phyloP scores from a whole-genome alignment of 1,139 yeast species.

The Ashbya aceris region DNA sequence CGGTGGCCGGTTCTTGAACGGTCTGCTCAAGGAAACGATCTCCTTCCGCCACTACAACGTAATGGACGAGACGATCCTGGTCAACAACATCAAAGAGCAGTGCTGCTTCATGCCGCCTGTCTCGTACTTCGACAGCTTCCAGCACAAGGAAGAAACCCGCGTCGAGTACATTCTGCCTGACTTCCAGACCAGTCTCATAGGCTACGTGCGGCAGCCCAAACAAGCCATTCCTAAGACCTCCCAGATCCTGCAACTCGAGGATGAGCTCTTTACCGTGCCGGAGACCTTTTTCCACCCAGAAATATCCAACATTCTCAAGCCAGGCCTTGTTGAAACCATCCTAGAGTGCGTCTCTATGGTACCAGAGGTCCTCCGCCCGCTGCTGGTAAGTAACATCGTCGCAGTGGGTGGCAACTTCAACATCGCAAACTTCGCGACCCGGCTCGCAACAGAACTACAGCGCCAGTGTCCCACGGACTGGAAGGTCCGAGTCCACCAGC shows the following conservation, averaged over 20 bases:
- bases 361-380: constrained; percentile 68
- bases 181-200: constrained; percentile 66
- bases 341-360: constrained; percentile 60
- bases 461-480: constrained; percentile 62
- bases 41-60: constrained; percentile 92
- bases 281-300: constrained; percentile 85
- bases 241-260: constrained; percentile 60
- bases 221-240: constrained; percentile 37
- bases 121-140: constrained; percentile 54
- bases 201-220: constrained; percentile 44
- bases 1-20: constrained; percentile 81
- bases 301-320: constrained; percentile 63
- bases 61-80: constrained; percentile 78
- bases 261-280: constrained; percentile 82
- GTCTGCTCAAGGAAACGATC: constrained; percentile 70
- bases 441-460: constrained; percentile 53
- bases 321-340: constrained; percentile 65
- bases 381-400: constrained; percentile 70
- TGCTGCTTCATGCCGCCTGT: constrained; percentile 60
- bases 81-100: constrained; percentile 77
- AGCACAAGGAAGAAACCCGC: constrained; percentile 32
- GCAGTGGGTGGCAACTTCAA: constrained; percentile 78
- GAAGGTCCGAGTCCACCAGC: constrained; percentile 45
- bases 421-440: constrained; percentile 53
- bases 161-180: constrained; percentile 81